Conservation (phyloP, 2,329 filamentous ascomycete species). For the Fusarium albidum region DNA sequence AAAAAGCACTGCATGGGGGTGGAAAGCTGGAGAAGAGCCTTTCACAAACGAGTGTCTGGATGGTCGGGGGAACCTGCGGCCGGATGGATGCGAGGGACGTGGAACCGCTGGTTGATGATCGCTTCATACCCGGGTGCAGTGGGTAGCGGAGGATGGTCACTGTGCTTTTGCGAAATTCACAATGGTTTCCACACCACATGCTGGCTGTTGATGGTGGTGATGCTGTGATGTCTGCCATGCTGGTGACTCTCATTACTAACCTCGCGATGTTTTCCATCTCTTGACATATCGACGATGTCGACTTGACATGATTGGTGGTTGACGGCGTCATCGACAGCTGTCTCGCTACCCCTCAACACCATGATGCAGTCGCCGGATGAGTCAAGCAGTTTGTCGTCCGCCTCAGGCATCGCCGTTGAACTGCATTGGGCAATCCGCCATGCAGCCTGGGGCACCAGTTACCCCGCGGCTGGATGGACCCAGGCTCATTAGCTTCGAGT, state of each 20-base stretch:
- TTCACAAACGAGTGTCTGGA: constrained; percentile 61
- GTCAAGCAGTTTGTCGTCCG: constrained; percentile 16
- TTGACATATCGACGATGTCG: background rate
- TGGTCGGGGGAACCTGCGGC: constrained; percentile 42
- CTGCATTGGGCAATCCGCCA: background rate
- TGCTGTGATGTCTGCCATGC: constrained; percentile 30
- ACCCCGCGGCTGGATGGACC: constrained; percentile 17
- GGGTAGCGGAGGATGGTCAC: constrained; percentile 56
- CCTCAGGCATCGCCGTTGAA: constrained; percentile 11
- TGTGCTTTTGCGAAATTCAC: constrained; percentile 67
- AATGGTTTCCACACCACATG: constrained; percentile 59
- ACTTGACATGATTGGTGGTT: constrained; percentile 8
- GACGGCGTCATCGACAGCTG: constrained; percentile 25
- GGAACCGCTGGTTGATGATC: constrained; percentile 70
- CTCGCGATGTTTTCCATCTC: background rate
- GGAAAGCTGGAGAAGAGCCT: constrained; percentile 66
- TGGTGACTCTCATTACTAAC: background rate
- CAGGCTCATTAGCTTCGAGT: too few species aligned
- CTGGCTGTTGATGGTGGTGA: constrained; percentile 26
- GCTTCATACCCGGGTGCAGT: constrained; percentile 67
- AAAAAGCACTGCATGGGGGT: constrained; percentile 62
- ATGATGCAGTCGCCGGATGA: constrained; percentile 15
- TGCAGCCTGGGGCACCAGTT: constrained; percentile 12
- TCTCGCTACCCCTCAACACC: constrained; percentile 15
- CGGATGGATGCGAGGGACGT: constrained; percentile 65